A percentile compares a stretch with the other conserved stretches of the same genome.
Evolutionary conservation across 2,329 filamentous ascomycete genomes (phyloP).

Genomic region (Plectosphaerella cucumerina): DNA sequence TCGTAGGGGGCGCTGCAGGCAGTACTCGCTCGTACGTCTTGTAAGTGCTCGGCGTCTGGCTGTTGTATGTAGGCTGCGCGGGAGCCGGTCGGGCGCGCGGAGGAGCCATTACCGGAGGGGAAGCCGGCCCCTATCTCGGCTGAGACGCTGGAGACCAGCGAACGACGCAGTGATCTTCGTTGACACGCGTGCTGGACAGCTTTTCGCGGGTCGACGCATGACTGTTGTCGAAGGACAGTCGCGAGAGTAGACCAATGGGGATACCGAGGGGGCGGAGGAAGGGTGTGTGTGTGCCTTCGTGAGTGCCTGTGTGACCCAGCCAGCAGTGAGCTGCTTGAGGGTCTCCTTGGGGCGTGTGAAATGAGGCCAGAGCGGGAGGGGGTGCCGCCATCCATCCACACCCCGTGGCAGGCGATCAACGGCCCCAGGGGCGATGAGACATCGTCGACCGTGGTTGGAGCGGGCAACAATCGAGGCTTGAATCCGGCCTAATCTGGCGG

Average conservation of each 20-base stretch:
- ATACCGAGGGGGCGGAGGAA: constrained; percentile 1
- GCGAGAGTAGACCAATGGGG: constrained; percentile 33
- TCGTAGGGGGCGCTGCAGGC: not conserved
- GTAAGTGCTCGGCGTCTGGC: too few species aligned
- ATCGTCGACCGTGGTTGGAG: not conserved
- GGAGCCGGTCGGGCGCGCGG: not conserved
- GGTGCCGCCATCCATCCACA: not conserved
- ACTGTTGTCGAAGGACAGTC: constrained; percentile 40
- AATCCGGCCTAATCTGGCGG: not conserved
- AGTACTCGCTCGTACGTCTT: too few species aligned
- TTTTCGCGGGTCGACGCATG: constrained; percentile 46
- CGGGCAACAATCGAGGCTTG: not conserved
- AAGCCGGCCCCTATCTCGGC: constrained; percentile 28
- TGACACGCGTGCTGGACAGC: not conserved
- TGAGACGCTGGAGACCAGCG: constrained; percentile 26
- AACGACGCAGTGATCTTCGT: constrained; percentile 6
- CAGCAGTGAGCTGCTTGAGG: not conserved
- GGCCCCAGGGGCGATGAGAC: not conserved
- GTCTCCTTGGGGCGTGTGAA: not conserved
- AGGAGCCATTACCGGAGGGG: not conserved
- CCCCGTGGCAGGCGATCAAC: not conserved
- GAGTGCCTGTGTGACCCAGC: not conserved
- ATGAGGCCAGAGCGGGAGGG: not conserved
- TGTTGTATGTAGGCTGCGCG: not conserved
- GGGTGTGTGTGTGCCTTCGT: not conserved